Evolutionary conservation across 139 green algal species (phyloP).

Genomic region (Spirogloea muscicola): DNA sequence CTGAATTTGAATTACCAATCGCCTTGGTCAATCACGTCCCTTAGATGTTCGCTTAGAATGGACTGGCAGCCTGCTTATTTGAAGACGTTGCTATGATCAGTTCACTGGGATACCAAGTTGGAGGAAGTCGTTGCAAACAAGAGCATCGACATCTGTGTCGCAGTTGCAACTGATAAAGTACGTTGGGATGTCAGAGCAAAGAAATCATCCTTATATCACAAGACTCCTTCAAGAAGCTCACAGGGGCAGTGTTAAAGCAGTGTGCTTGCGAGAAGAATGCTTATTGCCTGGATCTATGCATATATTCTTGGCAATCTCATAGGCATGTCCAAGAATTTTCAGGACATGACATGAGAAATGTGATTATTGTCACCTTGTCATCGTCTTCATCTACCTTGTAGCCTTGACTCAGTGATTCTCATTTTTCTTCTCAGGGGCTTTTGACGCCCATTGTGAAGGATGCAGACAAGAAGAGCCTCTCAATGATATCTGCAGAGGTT

Average conservation of each 20-base stretch:
- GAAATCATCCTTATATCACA: too few relatives aligned
- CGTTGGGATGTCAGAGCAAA: background rate
- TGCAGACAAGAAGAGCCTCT: constrained; percentile 25
- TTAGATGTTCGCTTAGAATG: too few relatives aligned
- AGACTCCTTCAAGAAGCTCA: too few relatives aligned
- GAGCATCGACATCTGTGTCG: constrained; percentile 42
- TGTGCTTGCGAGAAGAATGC: background rate
- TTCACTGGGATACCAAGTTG: constrained; percentile 8
- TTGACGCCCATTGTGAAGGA: constrained; percentile 52
- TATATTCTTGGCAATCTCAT: constrained; percentile 26
- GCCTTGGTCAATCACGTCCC: too few relatives aligned
- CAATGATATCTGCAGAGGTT: constrained; percentile 49
- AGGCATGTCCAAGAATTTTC: too few relatives aligned
- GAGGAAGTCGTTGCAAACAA: background rate
- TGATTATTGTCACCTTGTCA: constrained; percentile 61
- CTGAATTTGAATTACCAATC: too few relatives aligned
- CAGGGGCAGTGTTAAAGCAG: background rate
- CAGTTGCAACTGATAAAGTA: constrained; percentile 37
- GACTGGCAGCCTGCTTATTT: too few relatives aligned
- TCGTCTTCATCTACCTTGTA: constrained; percentile 29
- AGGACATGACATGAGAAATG: too few relatives aligned
- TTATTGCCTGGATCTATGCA: constrained; percentile 2
- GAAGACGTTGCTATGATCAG: too few relatives aligned
- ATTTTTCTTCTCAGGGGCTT: constrained; percentile 9
- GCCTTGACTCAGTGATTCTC: background rate